A percentile compares a stretch with the other conserved stretches of the same genome.
Evolutionary conservation across 1,284 basidiomycete species (phyloP).

Genomic region (Pisolithus thermaeus): DNA sequence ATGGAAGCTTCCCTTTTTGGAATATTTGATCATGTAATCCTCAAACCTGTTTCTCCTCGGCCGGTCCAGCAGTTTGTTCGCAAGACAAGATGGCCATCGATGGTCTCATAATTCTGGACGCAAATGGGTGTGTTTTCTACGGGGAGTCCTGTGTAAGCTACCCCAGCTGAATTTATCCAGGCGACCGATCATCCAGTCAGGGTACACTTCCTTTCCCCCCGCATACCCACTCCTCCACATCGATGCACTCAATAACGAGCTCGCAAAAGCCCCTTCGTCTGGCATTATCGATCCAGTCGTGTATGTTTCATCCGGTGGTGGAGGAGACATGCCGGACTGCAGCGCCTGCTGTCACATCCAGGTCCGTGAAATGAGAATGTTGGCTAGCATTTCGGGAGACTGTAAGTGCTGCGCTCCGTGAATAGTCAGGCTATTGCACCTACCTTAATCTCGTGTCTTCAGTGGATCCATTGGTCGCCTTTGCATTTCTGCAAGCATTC

Average conservation of each 20-base stretch:
- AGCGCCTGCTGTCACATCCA: conserved; percentile 80
- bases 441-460: background rate
- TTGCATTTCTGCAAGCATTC: conserved; percentile 85
- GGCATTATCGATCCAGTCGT: conserved; percentile 67
- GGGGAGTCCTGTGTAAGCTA: background rate
- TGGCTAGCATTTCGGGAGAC: conserved; percentile 79
- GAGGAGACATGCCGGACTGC: conserved; percentile 38
- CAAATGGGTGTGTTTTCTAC: conserved; percentile 53
- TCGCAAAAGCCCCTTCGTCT: conserved; percentile 47
- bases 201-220: conserved; percentile 74
- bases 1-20: too few species aligned
- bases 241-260: conserved; percentile 76
- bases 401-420: conserved; percentile 39
- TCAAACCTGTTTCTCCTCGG: background rate
- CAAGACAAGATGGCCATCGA: conserved; percentile 67
- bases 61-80: too few species aligned
- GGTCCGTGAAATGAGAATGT: conserved; percentile 68
- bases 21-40: background rate
- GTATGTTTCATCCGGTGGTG: conserved; percentile 46
- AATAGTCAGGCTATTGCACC: background rate
- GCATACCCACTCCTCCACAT: conserved; percentile 84
- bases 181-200: conserved; percentile 86
- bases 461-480: conserved; percentile 89
- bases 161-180: conserved; percentile 36
- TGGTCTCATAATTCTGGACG: conserved; percentile 85